Evolutionary conservation across 2,329 filamentous ascomycete species (phyloP), one percentile per base, ranked within the genome.

Genomic region (Aspergillus hiratsukae): DNA sequence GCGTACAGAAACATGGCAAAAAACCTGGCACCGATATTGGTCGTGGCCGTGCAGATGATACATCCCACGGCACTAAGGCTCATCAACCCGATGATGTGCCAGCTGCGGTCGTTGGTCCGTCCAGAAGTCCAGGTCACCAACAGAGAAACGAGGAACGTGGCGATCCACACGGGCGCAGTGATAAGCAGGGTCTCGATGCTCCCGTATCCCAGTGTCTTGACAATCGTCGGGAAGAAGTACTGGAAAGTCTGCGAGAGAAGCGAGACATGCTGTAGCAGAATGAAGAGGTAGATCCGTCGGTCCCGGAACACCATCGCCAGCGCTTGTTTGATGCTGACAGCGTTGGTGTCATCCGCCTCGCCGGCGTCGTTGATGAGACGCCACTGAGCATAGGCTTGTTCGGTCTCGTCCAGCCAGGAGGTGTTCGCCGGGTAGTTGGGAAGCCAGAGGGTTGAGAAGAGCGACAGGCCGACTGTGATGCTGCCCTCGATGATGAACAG

Each of bases 141-240:
- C 31, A 35, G 31, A 6, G 31, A 35, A 5, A 35, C 31, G 3
- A 35, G 31, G 11, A 35, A 35, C 31, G 31, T 35, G 5, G 71
- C 79, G 57, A 80, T 80, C 83, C 83, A 87, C 0, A 82, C 81
- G 0, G 79, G 78, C 0, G 77, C 77, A 1, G 74, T 75, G 23
- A 80, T 73, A 1, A 80, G 65, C 11, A 81, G 60, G 0, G 79
- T 78, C 35, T 79, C 67, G 27, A 78, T 76, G 43, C 75, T 69
- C 57, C 59, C 75, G 66, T 83, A 87, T 0, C 83, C 82, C 0
- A 88, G 76, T 0, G 83, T 86, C 46, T 83, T 77, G 1, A 87
- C 81, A 43, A 88, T 85, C 0, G 79, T 83, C 0, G 85, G 85
- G 70, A 87, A 87, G 72, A 87, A 87, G 65, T 86, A 86, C 48